Percentiles rank a stretch among this genome's conserved stretches.
Conservation (phyloP, 495 filamentous ascomycete species). For the Oidiodendron maius region DNA sequence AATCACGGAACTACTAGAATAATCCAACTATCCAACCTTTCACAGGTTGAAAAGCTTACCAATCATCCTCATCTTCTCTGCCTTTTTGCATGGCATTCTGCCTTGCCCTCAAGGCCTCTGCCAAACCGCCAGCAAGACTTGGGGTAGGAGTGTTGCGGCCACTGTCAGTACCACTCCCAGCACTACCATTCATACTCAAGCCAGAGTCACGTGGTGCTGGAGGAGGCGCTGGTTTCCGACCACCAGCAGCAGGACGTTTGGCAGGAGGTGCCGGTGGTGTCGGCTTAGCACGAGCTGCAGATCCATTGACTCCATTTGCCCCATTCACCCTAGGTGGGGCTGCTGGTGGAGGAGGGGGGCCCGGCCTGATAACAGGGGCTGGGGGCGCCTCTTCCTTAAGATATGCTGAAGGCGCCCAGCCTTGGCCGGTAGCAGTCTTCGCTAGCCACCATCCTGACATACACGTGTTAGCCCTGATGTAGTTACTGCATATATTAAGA, state of each 20-base stretch:
- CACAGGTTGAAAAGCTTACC: too few relatives aligned
- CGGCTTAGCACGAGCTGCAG: constrained; percentile 60
- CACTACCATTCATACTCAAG: constrained; percentile 64
- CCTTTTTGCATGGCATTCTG: constrained; percentile 56
- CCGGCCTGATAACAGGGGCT: constrained; percentile 43
- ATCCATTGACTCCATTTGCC: constrained; percentile 41
- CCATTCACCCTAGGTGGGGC: constrained; percentile 40
- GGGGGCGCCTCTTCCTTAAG: constrained; percentile 70
- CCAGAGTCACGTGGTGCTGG: constrained; percentile 64
- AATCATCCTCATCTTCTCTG: constrained; percentile 68
- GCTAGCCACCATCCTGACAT: constrained; percentile 88
- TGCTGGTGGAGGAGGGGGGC: constrained; percentile 50
- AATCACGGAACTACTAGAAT: not conserved
- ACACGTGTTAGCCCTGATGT: constrained; percentile 22
- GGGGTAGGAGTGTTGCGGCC: constrained; percentile 60
- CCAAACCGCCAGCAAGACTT: constrained; percentile 77
- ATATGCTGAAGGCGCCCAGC: constrained; percentile 91
- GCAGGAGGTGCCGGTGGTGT: constrained; percentile 73
- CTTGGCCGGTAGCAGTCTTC: constrained; percentile 64
- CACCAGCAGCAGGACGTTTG: constrained; percentile 69
- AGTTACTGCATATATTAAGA: not conserved
- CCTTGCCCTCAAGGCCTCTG: constrained; percentile 66
- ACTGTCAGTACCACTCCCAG: constrained; percentile 62
- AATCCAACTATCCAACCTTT: not conserved
- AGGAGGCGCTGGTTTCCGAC: constrained; percentile 59